Base-by-base conservation (phyloP, 225 moss, liverwort and hornwort species). In the Pseudoscleropodium purum region DNA sequence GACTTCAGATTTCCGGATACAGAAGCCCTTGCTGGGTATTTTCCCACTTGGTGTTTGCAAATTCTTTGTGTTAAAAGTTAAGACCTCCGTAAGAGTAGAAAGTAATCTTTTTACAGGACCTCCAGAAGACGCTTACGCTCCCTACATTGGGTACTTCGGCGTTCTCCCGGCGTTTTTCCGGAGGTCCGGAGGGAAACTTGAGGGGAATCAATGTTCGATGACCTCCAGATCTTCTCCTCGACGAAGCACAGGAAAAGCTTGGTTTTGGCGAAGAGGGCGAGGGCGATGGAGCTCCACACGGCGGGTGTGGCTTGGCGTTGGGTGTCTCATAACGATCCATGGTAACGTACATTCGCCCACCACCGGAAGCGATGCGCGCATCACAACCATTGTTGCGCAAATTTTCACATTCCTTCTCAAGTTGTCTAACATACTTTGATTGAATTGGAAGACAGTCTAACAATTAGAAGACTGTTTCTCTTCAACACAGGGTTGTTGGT, bases 321-420 rank as follows among this genome's bases (percentile, higher is more conserved):
- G 83, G 37, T 75, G 59, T 45, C 95, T 97, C 96, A 82, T 96
- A 97, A 79, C 96, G 95, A 89, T 97, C 97, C 97, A 97, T 97
- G 39, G 97, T 95, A 33, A 97, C 95, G 76, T 90, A 95, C 97
- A 97, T 97, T 18, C 96, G 94, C 18, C 97, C 97, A 89, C 97
- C 97, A 72, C 96, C 97, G 30, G 97, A 97, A 37, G 97, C 97
- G 62, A 97, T 95, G 82, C 84, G 91, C 26, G 95, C 97, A 90
- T 97, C 97, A 79, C 95, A 96, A n/a, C 96, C 97, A 84, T 95
- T 90, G 72, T 86, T 95, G 63, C 95, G 83, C 86, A 97, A 67
- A 90, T 94, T 93, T 82, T 96, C 96, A 74, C 96, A 91, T 75
- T 97, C 97, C 91, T 95, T 95, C 88, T 96, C 96, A 19, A 97